phyloP scores from a whole-genome alignment of 164 flowering plant species.

The Umbellularia californica region DNA sequence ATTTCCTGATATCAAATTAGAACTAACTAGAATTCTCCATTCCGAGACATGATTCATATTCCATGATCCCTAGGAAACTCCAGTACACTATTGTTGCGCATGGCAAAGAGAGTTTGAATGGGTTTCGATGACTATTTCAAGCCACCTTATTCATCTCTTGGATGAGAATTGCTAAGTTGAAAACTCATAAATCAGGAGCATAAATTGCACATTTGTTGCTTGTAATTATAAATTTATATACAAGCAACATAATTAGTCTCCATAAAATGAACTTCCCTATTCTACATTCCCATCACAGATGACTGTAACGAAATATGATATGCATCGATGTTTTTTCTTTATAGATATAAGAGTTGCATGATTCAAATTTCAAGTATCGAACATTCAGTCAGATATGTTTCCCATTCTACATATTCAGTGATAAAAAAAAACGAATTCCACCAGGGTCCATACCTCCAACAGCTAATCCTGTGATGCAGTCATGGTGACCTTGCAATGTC shows the following conservation, averaged over 20 bases:
- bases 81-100: too few relatives aligned
- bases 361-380: neutral
- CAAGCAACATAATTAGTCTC: neutral
- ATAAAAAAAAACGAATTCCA: neutral
- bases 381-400: neutral
- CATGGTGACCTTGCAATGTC: conserved; percentile 66
- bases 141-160: too few relatives aligned
- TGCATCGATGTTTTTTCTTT: neutral
- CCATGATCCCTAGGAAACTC: too few relatives aligned
- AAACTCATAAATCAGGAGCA: neutral
- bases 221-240: too few relatives aligned
- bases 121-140: too few relatives aligned
- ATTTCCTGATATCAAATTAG: neutral
- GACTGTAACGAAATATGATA: too few relatives aligned
- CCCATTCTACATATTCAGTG: neutral
- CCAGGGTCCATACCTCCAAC: conserved; percentile 59
- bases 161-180: too few relatives aligned
- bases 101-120: too few relatives aligned
- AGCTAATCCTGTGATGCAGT: conserved; percentile 74
- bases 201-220: neutral
- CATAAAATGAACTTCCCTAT: neutral
- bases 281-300: neutral
- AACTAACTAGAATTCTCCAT: too few relatives aligned
- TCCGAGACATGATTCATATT: too few relatives aligned
- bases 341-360: neutral